Base-by-base conservation (phyloP, 768 basidiomycete genomes). In the Hericium coralloides region DNA sequence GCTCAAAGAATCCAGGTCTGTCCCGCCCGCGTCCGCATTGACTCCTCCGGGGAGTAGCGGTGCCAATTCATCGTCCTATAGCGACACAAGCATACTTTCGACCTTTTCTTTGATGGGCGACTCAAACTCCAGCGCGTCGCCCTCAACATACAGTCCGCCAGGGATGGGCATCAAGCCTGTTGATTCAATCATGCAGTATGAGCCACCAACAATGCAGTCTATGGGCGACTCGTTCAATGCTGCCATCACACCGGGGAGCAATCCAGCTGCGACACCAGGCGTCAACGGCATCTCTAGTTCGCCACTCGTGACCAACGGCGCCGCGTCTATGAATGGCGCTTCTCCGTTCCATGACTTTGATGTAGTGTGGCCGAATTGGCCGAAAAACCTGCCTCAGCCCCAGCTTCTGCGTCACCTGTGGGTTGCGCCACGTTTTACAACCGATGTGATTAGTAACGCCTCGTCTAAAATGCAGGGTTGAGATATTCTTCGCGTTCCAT, bases 401-500 rank as follows among this genome's bases (percentile, higher is more conserved):
- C 78, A 80, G 26, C 69, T 87, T 38, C 70, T 89, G 12, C 77
- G 79, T 43, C 86, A 89, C 65, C 68, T 90, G 85, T 86, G 60
- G 63, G 82, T 69, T 18, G 25, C 2, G 12, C 2, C 25, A 43
- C n/a, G 47, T 54, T 15, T 45, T 22, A 45, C 17, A 5, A 15
- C 22, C 15, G 52, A 49, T 26, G 25, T 49, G 26, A 12, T 48
- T 8, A 4, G 12, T 22, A 18, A 49, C 55, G 20, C 36, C 12
- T 17, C 18, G 18, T 25, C 12, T 58, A 31, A 58, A 12, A 45
- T 41, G 48, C 57, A 88, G 86, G 48, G 80, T 90, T 53, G 87
- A 91, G 37, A 81, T 82, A 2, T 95, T 92, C 70, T 93, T 93
- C 68, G 74, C 77, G 12, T 86, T 82, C 63, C 85, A 89, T 50